Percentiles rank a stretch among this genome's conserved stretches.
Conservation (phyloP, 176 grass and related monocot species). For the Hyparrhenia diplandra region DNA sequence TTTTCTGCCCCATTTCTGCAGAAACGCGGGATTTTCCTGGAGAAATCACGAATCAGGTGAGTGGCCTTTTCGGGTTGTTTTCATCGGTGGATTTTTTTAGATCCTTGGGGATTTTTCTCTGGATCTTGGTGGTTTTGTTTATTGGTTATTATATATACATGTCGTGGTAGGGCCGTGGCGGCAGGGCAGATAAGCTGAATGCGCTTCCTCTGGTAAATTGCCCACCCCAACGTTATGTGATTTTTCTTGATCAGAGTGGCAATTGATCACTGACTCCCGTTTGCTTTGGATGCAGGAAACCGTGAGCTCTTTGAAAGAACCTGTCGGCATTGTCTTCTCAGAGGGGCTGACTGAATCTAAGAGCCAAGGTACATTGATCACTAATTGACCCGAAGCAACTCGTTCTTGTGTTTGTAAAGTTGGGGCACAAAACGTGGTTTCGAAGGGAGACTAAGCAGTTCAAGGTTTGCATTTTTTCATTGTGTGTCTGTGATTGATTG, state of each 20-base stretch:
- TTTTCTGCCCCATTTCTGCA: neutral
- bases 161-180: constrained; percentile 4
- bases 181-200: constrained; percentile 27
- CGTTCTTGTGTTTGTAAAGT: neutral
- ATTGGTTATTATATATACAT: neutral
- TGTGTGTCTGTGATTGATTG: constrained; percentile 5
- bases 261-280: neutral
- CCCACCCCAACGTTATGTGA: too few relatives aligned
- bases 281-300: constrained; percentile 27
- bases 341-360: constrained; percentile 2
- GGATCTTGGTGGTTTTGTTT: constrained; percentile 17
- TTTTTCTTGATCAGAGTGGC: neutral
- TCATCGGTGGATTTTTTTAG: neutral
- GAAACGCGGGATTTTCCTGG: constrained; percentile 4
- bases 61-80: neutral
- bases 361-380: neutral
- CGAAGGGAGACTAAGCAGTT: neutral
- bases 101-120: neutral
- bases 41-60: constrained; percentile 29
- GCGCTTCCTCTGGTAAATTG: constrained; percentile 19
- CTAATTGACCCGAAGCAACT: neutral
- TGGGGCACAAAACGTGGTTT: neutral
- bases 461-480: neutral
- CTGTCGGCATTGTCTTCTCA: neutral
- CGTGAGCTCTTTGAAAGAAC: constrained; percentile 24